phyloP scores from a whole-genome alignment of 1,139 yeast species.

The Lodderomyces parapsilosis region DNA sequence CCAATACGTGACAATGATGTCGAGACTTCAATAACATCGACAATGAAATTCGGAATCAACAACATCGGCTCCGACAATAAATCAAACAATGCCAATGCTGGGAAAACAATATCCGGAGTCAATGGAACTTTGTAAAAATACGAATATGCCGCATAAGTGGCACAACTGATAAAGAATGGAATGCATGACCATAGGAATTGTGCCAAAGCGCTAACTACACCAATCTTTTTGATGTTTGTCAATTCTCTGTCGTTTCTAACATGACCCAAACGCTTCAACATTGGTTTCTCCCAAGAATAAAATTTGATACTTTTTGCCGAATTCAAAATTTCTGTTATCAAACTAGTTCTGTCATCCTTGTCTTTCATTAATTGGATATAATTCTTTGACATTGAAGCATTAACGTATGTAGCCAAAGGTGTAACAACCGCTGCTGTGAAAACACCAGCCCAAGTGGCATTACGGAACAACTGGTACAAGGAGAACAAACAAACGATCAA shows the following conservation, averaged over 20 bases:
- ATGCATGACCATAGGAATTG: slow-evolving; percentile 37
- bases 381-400: slow-evolving; percentile 26
- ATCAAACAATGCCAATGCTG: slow-evolving; percentile 38
- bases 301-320: slow-evolving; percentile 41
- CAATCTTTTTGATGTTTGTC: slow-evolving; percentile 26
- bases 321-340: slow-evolving; percentile 39
- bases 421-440: slow-evolving; percentile 31
- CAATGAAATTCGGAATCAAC: slow-evolving; percentile 31
- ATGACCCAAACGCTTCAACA: slow-evolving; percentile 31
- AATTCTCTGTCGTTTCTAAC: slow-evolving; percentile 40
- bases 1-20: slow-evolving; percentile 35
- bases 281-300: slow-evolving; percentile 42
- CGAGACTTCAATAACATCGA: slow-evolving; percentile 29
- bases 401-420: slow-evolving; percentile 33
- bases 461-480: slow-evolving; percentile 30
- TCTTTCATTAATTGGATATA: slow-evolving; percentile 27
- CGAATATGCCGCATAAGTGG: slow-evolving; percentile 30
- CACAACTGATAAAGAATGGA: slow-evolving; percentile 36
- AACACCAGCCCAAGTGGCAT: slow-evolving; percentile 37
- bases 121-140: slow-evolving; percentile 24
- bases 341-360: slow-evolving; percentile 37
- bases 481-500: slow-evolving; percentile 28
- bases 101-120: slow-evolving; percentile 39
- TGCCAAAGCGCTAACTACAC: slow-evolving; percentile 30
- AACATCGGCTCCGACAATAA: slow-evolving; percentile 36